phyloP scores from a whole-genome alignment of 1,284 basidiomycete genomes.

The Ganoderma lingzhi region DNA sequence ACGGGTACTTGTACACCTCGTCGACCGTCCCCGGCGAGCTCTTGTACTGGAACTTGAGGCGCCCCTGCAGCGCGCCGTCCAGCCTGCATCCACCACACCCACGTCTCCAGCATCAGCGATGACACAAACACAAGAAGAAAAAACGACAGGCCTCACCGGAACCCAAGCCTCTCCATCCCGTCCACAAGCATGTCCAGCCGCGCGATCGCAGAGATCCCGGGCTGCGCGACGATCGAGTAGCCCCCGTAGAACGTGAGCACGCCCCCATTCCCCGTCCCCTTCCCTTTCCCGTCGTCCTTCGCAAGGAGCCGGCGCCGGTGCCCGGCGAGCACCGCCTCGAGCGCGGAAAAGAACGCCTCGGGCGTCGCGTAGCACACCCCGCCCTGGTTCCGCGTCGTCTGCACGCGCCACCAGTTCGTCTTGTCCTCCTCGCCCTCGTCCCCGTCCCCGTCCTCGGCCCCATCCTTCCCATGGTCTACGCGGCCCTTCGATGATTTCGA shows the following conservation, averaged over 20 bases:
- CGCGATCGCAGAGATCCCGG: conserved; percentile 9
- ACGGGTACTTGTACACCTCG: conserved; percentile 23
- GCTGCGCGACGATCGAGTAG: conserved; percentile 30
- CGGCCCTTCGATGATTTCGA: no score
- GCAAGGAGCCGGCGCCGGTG: not conserved
- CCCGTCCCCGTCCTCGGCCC: not conserved
- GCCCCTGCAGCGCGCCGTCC: not conserved
- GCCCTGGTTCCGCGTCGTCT: conserved; percentile 9
- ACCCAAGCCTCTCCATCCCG: conserved; percentile 19
- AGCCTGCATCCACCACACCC: conserved; percentile 4
- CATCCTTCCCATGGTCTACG: not conserved
- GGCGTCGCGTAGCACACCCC: conserved; percentile 23
- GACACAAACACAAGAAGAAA: not conserved
- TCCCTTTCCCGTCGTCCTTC: not conserved
- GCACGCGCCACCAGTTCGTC: conserved; percentile 13
- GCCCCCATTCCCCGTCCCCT: not conserved
- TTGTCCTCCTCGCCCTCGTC: not conserved
- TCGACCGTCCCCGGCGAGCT: conserved; percentile 1
- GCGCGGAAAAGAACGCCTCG: conserved; percentile 21
- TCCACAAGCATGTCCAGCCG: conserved; percentile 15
- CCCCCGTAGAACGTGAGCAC: conserved; percentile 23
- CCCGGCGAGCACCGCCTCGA: not conserved
- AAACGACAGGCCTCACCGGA: conserved; percentile 14
- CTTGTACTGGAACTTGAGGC: conserved; percentile 12
- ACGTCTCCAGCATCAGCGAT: not conserved